Conservation (phyloP, 2,329 filamentous ascomycete genomes). For the Penicillium sp. region DNA sequence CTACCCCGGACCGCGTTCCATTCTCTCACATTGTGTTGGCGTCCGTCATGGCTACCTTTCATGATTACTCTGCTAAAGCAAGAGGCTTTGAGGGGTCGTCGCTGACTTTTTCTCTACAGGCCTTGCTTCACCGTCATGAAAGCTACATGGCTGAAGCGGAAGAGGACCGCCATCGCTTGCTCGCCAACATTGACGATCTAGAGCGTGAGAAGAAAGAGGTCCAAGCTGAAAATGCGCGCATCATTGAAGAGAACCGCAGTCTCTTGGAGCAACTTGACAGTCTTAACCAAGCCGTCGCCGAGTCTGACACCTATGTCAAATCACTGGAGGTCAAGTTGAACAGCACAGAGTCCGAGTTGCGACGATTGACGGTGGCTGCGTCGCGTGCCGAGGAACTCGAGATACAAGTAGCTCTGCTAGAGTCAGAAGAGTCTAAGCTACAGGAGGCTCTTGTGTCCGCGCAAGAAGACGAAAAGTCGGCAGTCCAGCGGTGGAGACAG, state of each 20-base stretch:
- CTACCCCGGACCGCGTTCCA: constrained; percentile 19
- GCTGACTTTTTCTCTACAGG: constrained; percentile 76
- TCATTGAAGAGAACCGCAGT: constrained; percentile 75
- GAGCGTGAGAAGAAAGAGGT: constrained; percentile 69
- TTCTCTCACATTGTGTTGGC: constrained; percentile 30
- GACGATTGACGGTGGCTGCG: constrained; percentile 69
- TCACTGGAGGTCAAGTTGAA: constrained; percentile 72
- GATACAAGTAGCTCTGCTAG: constrained; percentile 70
- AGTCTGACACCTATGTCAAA: constrained; percentile 76
- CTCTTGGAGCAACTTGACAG: constrained; percentile 80
- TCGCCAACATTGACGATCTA: constrained; percentile 67
- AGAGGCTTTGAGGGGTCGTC: constrained; percentile 39
- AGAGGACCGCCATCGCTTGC: constrained; percentile 71
- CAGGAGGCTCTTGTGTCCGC: constrained; percentile 64
- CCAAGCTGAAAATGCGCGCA: constrained; percentile 70
- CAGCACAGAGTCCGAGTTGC: constrained; percentile 72
- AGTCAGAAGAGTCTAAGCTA: constrained; percentile 73
- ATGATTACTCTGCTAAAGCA: constrained; percentile 23
- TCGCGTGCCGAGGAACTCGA: constrained; percentile 75
- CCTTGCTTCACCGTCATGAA: constrained; percentile 86
- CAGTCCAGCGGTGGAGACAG: constrained; percentile 77
- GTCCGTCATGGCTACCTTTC: constrained; percentile 30
- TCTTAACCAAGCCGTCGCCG: constrained; percentile 72
- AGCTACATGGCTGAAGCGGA: constrained; percentile 91
- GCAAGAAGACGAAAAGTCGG: constrained; percentile 71